A percentile compares a stretch with the other conserved stretches of the same genome.
These are phyloP conservation scores for Suhomyces yuchorum DNA, from an alignment of 1,139 yeast species.

Conservation along the genomic window DNA sequence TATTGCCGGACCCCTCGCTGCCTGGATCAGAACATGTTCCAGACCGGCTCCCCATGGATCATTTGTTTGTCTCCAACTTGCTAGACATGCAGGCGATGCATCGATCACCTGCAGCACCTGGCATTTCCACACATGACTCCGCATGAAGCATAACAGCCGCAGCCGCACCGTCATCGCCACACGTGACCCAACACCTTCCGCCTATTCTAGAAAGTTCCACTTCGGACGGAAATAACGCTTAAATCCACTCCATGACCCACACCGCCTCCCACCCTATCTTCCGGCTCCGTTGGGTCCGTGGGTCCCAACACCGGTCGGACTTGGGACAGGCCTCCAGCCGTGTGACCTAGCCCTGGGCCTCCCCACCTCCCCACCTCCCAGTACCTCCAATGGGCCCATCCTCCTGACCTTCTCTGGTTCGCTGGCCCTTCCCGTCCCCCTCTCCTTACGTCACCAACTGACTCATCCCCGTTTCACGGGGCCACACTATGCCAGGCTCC, in stretches of 20 bases:
- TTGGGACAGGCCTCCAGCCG: no score
- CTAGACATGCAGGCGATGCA: background rate
- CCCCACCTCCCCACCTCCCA: background rate
- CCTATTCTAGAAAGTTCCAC: slow-evolving; percentile 12
- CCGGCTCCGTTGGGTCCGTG: background rate
- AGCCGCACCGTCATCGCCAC: slow-evolving; percentile 1
- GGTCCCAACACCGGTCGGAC: no score
- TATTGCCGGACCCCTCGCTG: no score
- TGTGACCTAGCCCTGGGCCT: background rate
- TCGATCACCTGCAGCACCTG: background rate
- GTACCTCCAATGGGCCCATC: background rate
- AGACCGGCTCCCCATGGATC: background rate
- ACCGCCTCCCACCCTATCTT: background rate
- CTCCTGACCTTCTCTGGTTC: background rate
- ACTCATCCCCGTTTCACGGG: slow-evolving; percentile 6
- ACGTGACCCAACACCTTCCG: background rate
- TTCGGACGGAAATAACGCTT: slow-evolving; percentile 6
- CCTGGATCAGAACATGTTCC: no score
- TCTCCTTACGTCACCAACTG: slow-evolving; percentile 3
- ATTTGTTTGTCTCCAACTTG: background rate
- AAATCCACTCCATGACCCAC: background rate
- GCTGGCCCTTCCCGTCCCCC: background rate
- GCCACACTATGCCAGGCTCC: slow-evolving; percentile 4
- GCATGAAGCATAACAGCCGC: background rate
- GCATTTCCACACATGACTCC: background rate